Evolutionary conservation across 2,329 filamentous ascomycete species (phyloP).

Genomic region (Talaromyces funiculosus): DNA sequence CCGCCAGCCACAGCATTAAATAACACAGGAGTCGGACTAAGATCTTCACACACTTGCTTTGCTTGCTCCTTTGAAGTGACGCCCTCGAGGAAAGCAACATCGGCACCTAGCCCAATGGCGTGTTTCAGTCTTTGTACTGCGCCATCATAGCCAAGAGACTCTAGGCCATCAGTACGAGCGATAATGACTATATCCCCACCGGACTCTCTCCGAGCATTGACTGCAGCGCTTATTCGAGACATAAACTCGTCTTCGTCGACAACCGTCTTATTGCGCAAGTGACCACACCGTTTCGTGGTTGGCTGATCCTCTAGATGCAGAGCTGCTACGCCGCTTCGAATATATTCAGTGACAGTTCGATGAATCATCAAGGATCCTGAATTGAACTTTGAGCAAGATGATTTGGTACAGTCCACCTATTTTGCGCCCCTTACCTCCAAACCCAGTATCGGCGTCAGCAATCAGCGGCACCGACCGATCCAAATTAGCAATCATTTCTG

Average conservation of each 20-base stretch:
- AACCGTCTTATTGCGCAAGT: slow-evolving; percentile 32
- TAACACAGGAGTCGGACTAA: slow-evolving; percentile 26
- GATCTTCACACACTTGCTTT: slow-evolving; percentile 19
- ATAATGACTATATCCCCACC: slow-evolving; percentile 31
- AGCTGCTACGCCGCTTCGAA: slow-evolving; percentile 46
- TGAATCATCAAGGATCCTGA: slow-evolving; percentile 33
- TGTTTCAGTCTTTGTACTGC: slow-evolving; percentile 24
- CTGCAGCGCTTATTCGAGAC: slow-evolving; percentile 23
- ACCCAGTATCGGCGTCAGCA: slow-evolving; percentile 52
- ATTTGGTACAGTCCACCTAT: neutral
- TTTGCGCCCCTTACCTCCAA: slow-evolving; percentile 35
- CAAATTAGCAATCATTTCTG: slow-evolving; percentile 59
- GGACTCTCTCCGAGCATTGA: slow-evolving; percentile 24
- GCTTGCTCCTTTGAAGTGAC: slow-evolving; percentile 25
- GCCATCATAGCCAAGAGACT: slow-evolving; percentile 26
- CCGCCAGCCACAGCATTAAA: slow-evolving; percentile 33
- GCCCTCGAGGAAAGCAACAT: slow-evolving; percentile 30
- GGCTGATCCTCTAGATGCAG: slow-evolving; percentile 51
- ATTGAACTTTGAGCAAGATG: neutral
- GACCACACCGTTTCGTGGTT: slow-evolving; percentile 36
- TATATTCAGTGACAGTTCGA: slow-evolving; percentile 43
- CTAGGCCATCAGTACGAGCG: slow-evolving; percentile 28
- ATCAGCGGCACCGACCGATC: slow-evolving; percentile 54
- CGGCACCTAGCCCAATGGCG: slow-evolving; percentile 25
- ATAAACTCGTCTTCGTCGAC: slow-evolving; percentile 20